Evolutionary conservation across 129 eudicot species (phyloP), one percentile per base, ranked within the genome.

Genomic region (Deinandra increscens): DNA sequence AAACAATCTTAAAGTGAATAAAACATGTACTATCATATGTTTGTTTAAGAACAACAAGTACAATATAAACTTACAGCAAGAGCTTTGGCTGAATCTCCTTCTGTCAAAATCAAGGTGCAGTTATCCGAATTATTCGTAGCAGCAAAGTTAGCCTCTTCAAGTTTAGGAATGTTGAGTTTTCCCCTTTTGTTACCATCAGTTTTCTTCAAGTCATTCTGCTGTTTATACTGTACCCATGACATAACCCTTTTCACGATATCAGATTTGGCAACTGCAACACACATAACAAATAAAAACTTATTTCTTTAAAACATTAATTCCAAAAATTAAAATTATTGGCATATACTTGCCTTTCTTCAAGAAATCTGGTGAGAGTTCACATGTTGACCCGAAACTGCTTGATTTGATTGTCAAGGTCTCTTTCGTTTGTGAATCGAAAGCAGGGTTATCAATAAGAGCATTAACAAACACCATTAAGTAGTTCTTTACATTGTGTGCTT

Each of bases 51-150:
- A 60, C 33, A 50, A 37, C 19, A 3, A 20, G n/a, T n/a, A n/a
- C n/a, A n/a, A n/a, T n/a, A n/a, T 13, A 19, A 63, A 76, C 96
- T 79, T 71, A 89, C 98, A 20, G 97, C 98, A 66, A 93, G 91
- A 67, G 96, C 89, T 79, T 84, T 89, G 36, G 98, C 98, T 12
- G 98, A 93, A 64, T 93, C 98, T 84, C 98, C 98, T 86, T 93
- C 98, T n/a, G 98, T 93, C 76, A n/a, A n/a, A n/a, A n/a, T n/a
- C n/a, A n/a, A n/a, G n/a, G n/a, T n/a, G n/a, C n/a, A n/a, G n/a
- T n/a, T 66, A 6, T 80, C 83, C 0, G 98, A 86, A 31, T 83
- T 66, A 36, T 20, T 81, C 14, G 88, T 81, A 22, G 95, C 95
- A 38, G 96, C 96, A 55, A 70, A 82, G 76, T 84, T 86, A 73